phyloP scores from a whole-genome alignment of 768 basidiomycete genomes.

The Amanita molliuscula region DNA sequence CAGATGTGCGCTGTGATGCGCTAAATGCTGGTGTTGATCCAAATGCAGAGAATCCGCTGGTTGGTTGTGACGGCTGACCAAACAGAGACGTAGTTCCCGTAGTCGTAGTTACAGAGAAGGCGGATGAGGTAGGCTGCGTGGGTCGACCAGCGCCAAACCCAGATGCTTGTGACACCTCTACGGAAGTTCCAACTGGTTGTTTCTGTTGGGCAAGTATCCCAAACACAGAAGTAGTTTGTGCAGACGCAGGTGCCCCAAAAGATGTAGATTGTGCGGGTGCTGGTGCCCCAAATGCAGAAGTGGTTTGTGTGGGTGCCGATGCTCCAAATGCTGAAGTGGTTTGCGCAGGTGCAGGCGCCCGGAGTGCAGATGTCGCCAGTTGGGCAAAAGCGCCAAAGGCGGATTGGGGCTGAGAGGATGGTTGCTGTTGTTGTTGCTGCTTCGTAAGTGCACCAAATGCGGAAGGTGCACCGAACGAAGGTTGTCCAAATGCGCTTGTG shows the following conservation, averaged over 20 bases:
- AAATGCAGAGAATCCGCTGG: slow-evolving; percentile 4
- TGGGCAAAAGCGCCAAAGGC: slow-evolving; percentile 15
- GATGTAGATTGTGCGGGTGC: neutral
- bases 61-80: neutral
- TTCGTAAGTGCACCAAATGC: slow-evolving; percentile 4
- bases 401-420: slow-evolving; percentile 10
- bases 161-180: slow-evolving; percentile 7
- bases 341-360: slow-evolving; percentile 5
- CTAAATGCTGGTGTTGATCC: slow-evolving; percentile 6
- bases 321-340: slow-evolving; percentile 15
- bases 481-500: slow-evolving; percentile 16
- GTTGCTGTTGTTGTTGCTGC: slow-evolving; percentile 7
- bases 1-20: neutral
- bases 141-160: slow-evolving; percentile 10
- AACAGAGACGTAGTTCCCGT: slow-evolving; percentile 3
- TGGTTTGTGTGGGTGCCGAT: neutral
- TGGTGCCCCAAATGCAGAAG: slow-evolving; percentile 13
- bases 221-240: too few species aligned
- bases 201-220: neutral
- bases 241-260: too few species aligned
- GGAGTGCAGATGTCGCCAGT: slow-evolving; percentile 9
- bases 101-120: slow-evolving; percentile 9
- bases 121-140: slow-evolving; percentile 7
- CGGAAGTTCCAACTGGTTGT: slow-evolving; percentile 16
- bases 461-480: slow-evolving; percentile 5